Conservation (phyloP, 257 asterid species). For the Fraxinus quadrangulata region DNA sequence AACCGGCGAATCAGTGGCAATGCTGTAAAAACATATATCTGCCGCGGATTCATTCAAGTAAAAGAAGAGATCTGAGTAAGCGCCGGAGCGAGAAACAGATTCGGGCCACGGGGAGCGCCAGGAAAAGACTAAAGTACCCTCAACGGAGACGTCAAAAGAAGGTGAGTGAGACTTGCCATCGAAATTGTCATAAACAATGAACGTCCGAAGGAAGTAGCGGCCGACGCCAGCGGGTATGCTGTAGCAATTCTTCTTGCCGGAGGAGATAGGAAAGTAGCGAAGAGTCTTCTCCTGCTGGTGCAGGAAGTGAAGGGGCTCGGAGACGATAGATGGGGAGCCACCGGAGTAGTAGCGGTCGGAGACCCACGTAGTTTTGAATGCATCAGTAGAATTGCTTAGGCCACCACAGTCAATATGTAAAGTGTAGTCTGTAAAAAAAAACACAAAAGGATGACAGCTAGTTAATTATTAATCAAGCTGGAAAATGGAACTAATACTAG, state of each 20-base stretch:
- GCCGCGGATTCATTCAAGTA: slow-evolving; percentile 42
- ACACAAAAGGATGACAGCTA: background rate
- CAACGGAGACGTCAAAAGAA: slow-evolving; percentile 87
- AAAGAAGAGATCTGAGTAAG: slow-evolving; percentile 86
- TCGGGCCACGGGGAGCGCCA: slow-evolving; percentile 94
- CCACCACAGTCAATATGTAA: slow-evolving; percentile 87
- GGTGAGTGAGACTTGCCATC: slow-evolving; percentile 82
- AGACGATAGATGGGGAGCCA: slow-evolving; percentile 69
- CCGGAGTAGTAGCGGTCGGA: slow-evolving; percentile 85
- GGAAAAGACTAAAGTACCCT: slow-evolving; percentile 80
- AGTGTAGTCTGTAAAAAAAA: slow-evolving; percentile 49
- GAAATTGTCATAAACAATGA: slow-evolving; percentile 87
- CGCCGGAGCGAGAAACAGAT: slow-evolving; percentile 63
- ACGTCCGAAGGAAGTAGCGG: slow-evolving; percentile 69
- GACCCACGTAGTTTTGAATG: slow-evolving; percentile 67
- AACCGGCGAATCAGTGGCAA: slow-evolving; percentile 93
- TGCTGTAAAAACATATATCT: slow-evolving; percentile 87
- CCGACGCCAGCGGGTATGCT: slow-evolving; percentile 42
- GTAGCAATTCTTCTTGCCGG: slow-evolving; percentile 92
- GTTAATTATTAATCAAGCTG: slow-evolving; percentile 5
- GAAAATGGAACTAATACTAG: background rate
- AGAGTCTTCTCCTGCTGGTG: slow-evolving; percentile 87
- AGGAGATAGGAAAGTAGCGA: slow-evolving; percentile 78
- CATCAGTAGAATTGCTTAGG: slow-evolving; percentile 64
- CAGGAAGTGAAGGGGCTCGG: slow-evolving; percentile 79